Evolutionary conservation across 1,284 basidiomycete genomes (phyloP).

Genomic region (Veloboletus limbatus): DNA sequence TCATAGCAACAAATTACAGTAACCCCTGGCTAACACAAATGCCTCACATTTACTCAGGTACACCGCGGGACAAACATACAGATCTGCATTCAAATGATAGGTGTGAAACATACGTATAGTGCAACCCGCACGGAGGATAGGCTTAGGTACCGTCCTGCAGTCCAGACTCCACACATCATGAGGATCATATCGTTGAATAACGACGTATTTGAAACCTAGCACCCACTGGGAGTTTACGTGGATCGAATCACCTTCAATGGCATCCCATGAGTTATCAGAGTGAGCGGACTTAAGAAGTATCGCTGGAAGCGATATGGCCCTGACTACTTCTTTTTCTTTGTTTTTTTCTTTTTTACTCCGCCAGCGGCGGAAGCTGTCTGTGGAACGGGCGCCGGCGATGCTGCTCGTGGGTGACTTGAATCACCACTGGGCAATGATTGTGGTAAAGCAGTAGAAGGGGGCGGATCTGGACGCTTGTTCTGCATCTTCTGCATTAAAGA

Average conservation of each 20-base stretch:
- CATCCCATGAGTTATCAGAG: neutral
- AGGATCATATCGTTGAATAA: constrained; percentile 6
- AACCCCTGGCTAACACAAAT: neutral
- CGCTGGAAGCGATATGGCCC: constrained; percentile 1
- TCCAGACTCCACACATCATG: no score
- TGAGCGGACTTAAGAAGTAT: constrained; percentile 12
- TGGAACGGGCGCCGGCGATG: constrained; percentile 27
- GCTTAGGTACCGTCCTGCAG: no score
- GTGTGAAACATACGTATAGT: constrained; percentile 1
- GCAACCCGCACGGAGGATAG: neutral
- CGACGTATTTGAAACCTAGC: constrained; percentile 4
- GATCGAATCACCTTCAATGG: constrained; percentile 3
- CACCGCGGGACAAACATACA: neutral
- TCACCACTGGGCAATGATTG: constrained; percentile 17
- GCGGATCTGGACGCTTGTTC: constrained; percentile 45
- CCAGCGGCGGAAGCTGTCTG: constrained; percentile 34
- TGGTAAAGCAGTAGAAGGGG: constrained; percentile 20
- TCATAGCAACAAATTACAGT: constrained; percentile 2
- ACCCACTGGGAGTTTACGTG: constrained; percentile 2
- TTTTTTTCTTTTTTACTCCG: constrained; percentile 53
- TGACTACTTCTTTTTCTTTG: constrained; percentile 53
- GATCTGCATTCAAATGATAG: no score
- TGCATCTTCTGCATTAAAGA: constrained; percentile 81
- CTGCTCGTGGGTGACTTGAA: constrained; percentile 19
- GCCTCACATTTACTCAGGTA: neutral